Evolutionary conservation across 2,329 filamentous ascomycete genomes (phyloP).

Genomic region (Rhinocladiella mackenziei): DNA sequence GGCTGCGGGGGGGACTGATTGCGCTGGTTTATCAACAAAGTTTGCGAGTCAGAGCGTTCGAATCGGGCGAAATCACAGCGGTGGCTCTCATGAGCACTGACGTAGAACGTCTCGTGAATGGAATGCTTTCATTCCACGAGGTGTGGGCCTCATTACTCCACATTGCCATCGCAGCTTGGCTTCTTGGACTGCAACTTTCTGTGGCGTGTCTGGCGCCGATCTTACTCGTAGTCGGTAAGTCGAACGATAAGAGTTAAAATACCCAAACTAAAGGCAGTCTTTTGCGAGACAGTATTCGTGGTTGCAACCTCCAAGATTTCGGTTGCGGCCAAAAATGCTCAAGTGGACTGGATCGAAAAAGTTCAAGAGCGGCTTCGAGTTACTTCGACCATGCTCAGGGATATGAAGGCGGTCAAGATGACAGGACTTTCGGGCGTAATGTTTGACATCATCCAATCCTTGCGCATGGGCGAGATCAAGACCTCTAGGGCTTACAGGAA

Average conservation of each 20-base stretch:
- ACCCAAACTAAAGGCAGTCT: too few relatives aligned
- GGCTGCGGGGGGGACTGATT: too few relatives aligned
- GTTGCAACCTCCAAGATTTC: too few relatives aligned
- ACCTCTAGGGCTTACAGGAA: constrained; percentile 9
- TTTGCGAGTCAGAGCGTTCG: too few relatives aligned
- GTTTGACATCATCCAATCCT: constrained; percentile 37
- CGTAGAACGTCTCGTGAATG: constrained; percentile 40
- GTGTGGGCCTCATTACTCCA: constrained; percentile 46
- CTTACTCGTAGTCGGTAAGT: constrained; percentile 31
- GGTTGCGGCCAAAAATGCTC: constrained; percentile 35
- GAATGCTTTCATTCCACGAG: constrained; percentile 43
- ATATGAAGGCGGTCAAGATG: constrained; percentile 52
- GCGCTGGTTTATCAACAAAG: too few relatives aligned
- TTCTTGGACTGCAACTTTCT: constrained; percentile 42
- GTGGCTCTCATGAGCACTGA: constrained; percentile 49
- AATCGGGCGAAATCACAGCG: too few relatives aligned
- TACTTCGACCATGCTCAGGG: constrained; percentile 47
- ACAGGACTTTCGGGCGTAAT: constrained; percentile 45
- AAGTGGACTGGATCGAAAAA: constrained; percentile 49
- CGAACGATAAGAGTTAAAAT: constrained; percentile 31
- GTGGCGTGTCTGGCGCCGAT: constrained; percentile 45
- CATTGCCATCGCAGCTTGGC: constrained; percentile 45
- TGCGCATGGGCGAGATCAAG: constrained; percentile 41
- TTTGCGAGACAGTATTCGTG: too few relatives aligned
- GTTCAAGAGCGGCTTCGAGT: constrained; percentile 49